Evolutionary conservation across 139 green algal genomes (phyloP), one percentile per base, ranked within the genome.

Genomic region (Pseudopediastrum boryanum): DNA sequence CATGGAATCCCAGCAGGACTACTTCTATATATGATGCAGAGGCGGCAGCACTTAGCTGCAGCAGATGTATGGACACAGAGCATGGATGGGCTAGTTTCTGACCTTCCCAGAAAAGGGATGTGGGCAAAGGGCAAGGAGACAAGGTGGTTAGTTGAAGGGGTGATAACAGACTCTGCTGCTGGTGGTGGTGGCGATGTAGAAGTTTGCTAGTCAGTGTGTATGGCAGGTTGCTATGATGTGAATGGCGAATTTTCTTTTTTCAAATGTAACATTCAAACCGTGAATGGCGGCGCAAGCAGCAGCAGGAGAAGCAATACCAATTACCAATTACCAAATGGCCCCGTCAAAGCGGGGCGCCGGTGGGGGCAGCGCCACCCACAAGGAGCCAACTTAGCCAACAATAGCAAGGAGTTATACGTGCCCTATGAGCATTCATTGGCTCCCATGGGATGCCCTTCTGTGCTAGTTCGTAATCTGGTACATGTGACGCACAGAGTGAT

Each of bases 401-500:
- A n/a, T 33, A 29, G 52, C 38, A 58, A n/a, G 74, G 78, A 95
- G 85, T 77, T 93, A n/a, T n/a, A n/a, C n/a, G n/a, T n/a, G n/a
- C n/a, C n/a, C n/a, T n/a, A n/a, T n/a, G n/a, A n/a, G n/a, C n/a
- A n/a, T n/a, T n/a, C n/a, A n/a, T n/a, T n/a, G n/a, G n/a, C n/a
- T n/a, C n/a, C n/a, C n/a, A n/a, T n/a, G n/a, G n/a, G n/a, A n/a
- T n/a, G n/a, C n/a, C n/a, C n/a, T n/a, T n/a, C n/a, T n/a, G n/a
- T n/a, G n/a, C n/a, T n/a, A n/a, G n/a, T n/a, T n/a, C n/a, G n/a
- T n/a, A n/a, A n/a, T n/a, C n/a, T n/a, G n/a, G n/a, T n/a, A 13
- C 97, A 98, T 74, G 94, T 98, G 51, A 89, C 88, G 46, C 84
- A 97, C 38, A 83, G 78, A n/a, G 84, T 98, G 0, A 78, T 79